Conservation (phyloP, 352 stramenopile genomes). For the Globisporangium cederbergense region DNA sequence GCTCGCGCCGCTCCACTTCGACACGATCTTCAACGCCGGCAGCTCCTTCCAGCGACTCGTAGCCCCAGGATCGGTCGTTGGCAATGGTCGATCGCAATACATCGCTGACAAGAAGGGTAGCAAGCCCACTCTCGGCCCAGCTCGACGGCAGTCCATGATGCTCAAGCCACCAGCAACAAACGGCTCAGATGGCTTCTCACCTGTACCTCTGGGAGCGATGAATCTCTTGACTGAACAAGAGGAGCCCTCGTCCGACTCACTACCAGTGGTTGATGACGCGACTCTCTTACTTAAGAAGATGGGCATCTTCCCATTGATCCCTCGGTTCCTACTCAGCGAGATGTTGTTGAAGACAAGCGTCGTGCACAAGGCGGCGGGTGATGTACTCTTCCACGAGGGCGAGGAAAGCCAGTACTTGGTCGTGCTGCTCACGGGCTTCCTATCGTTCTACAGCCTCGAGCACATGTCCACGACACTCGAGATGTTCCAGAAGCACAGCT, state of each 20-base stretch:
- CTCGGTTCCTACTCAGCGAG: slow-evolving; percentile 38
- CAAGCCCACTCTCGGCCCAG: neutral
- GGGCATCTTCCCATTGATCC: slow-evolving; percentile 31
- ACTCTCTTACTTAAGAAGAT: slow-evolving; percentile 39
- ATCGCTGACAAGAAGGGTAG: neutral
- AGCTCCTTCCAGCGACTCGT: slow-evolving; percentile 31
- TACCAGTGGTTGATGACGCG: slow-evolving; percentile 23
- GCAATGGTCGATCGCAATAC: neutral
- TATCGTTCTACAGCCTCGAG: slow-evolving; percentile 63
- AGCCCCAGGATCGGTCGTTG: no score
- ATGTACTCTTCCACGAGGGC: slow-evolving; percentile 56
- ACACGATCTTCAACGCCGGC: slow-evolving; percentile 38
- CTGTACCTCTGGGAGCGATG: neutral
- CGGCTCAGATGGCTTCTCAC: neutral
- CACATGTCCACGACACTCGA: slow-evolving; percentile 49
- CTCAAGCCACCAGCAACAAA: neutral
- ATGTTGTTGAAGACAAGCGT: slow-evolving; percentile 31
- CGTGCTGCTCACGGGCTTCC: slow-evolving; percentile 44
- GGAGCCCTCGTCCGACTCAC: neutral
- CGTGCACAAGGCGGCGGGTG: slow-evolving; percentile 35
- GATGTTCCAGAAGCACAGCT: slow-evolving; percentile 61
- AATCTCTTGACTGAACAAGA: neutral
- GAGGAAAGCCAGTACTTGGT: slow-evolving; percentile 32
- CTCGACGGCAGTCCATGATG: neutral
- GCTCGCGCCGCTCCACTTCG: slow-evolving; percentile 27